Conservation (phyloP, 1,284 basidiomycete species). For the Cryptococcus maquisensis region DNA sequence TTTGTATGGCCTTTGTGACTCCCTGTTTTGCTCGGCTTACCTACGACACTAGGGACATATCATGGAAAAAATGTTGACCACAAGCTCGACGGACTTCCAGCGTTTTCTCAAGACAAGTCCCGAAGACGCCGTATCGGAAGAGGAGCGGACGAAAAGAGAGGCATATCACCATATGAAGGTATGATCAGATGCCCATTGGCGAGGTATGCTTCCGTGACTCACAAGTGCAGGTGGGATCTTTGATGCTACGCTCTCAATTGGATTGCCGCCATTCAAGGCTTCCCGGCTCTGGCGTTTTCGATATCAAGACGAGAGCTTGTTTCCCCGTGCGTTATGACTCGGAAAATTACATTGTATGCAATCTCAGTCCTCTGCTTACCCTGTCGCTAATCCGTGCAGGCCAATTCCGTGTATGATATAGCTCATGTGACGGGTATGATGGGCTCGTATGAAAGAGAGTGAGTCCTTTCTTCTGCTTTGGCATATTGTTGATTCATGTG, state of each 20-base stretch:
- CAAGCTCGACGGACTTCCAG: constrained; percentile 62
- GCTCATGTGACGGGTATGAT: constrained; percentile 58
- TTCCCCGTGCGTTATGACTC: constrained; percentile 80
- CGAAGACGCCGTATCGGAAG: constrained; percentile 42
- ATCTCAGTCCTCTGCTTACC: neutral
- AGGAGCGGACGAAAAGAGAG: constrained; percentile 54
- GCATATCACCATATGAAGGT: constrained; percentile 82
- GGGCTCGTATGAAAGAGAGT: constrained; percentile 78
- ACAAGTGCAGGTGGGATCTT: constrained; percentile 58
- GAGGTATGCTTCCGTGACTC: neutral
- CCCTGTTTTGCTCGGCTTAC: constrained; percentile 2
- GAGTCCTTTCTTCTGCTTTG: constrained; percentile 5
- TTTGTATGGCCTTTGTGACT: constrained; percentile 55
- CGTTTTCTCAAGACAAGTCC: constrained; percentile 57
- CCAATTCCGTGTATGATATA: constrained; percentile 71
- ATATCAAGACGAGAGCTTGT: constrained; percentile 91
- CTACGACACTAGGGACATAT: constrained; percentile 63
- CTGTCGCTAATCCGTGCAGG: constrained; percentile 9
- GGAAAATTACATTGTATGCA: constrained; percentile 69
- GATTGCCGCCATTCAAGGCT: constrained; percentile 78
- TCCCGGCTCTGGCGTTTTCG: constrained; percentile 87
- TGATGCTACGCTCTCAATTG: constrained; percentile 92
- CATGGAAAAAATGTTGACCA: constrained; percentile 83
- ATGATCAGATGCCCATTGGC: constrained; percentile 13
- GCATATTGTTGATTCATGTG: constrained; percentile 1